phyloP scores from a whole-genome alignment of 768 basidiomycete species.

The Hypholoma fasciculare region DNA sequence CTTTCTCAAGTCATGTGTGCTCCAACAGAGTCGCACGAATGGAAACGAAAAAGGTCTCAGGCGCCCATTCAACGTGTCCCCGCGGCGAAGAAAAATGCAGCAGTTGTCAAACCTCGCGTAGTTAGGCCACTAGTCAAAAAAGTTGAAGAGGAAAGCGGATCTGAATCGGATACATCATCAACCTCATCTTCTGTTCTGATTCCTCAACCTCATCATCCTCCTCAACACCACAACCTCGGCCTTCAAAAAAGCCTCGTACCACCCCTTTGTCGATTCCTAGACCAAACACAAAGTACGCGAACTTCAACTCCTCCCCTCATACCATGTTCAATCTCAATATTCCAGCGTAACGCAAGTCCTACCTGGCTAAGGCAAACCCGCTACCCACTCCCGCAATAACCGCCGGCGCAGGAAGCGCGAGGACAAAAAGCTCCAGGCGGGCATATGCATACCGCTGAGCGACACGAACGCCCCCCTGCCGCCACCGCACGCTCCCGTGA shows the following conservation, averaged over 20 bases:
- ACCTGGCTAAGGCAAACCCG: conserved; percentile 58
- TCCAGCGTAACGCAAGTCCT: conserved; percentile 36
- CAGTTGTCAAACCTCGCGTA: neutral
- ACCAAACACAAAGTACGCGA: neutral
- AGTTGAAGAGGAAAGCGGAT: conserved; percentile 7
- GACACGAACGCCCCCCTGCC: conserved; percentile 47
- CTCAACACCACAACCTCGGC: conserved; percentile 22
- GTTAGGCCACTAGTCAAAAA: neutral
- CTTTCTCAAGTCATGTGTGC: neutral
- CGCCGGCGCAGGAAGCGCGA: conserved; percentile 50
- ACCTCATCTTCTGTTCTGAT: conserved; percentile 21
- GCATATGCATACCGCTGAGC: conserved; percentile 6
- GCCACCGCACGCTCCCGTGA: conserved; percentile 18
- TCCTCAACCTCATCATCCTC: conserved; percentile 15
- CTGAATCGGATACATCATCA: conserved; percentile 20
- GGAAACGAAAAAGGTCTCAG: conserved; percentile 12
- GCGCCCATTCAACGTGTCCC: neutral
- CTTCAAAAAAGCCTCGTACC: conserved; percentile 16
- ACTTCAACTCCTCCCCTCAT: neutral
- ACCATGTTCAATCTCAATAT: neutral
- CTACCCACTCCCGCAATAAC: conserved; percentile 57
- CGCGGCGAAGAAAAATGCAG: neutral
- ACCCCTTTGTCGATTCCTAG: conserved; percentile 12
- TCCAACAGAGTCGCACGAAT: conserved; percentile 5
- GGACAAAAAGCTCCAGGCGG: conserved; percentile 5